Percentiles rank a stretch among this genome's conserved stretches.
Conservation (phyloP, 106 monocot genomes). For the Xerophyta viscosa region DNA sequence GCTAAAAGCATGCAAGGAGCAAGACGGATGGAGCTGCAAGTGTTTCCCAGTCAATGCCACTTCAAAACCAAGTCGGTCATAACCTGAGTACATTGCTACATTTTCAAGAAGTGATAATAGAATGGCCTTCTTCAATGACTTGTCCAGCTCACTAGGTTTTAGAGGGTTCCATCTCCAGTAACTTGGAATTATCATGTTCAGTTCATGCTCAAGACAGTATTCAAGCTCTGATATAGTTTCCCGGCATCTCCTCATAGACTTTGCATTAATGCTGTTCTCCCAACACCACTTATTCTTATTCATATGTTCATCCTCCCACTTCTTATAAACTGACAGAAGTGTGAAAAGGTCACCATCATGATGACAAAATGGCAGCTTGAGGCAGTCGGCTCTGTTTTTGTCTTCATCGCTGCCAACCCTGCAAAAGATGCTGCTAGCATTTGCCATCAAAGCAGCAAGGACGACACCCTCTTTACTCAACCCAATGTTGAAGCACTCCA, state of each 20-base stretch:
- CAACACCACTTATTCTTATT: slow-evolving; percentile 80
- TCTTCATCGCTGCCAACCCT: slow-evolving; percentile 70
- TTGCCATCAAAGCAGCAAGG: slow-evolving; percentile 91
- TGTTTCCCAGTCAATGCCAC: slow-evolving; percentile 72
- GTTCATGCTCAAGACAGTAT: slow-evolving; percentile 55
- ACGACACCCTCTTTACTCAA: slow-evolving; percentile 76
- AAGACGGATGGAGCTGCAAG: slow-evolving; percentile 81
- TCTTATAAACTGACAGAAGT: slow-evolving; percentile 80
- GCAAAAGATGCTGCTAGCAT: slow-evolving; percentile 90
- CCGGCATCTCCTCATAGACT: slow-evolving; percentile 83
- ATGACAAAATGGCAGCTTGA: slow-evolving; percentile 88
- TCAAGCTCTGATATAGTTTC: slow-evolving; percentile 78
- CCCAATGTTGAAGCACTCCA: slow-evolving; percentile 47
- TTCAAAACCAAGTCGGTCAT: slow-evolving; percentile 70
- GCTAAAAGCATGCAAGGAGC: slow-evolving; percentile 65
- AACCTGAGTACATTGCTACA: slow-evolving; percentile 78
- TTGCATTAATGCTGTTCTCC: slow-evolving; percentile 94
- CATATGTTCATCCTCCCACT: slow-evolving; percentile 58
- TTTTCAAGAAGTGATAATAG: slow-evolving; percentile 72
- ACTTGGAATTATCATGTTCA: slow-evolving; percentile 64
- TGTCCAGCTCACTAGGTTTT: slow-evolving; percentile 21
- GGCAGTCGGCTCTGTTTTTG: slow-evolving; percentile 77
- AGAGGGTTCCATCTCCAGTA: slow-evolving; percentile 82
- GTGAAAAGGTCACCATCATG: slow-evolving; percentile 90
- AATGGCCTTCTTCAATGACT: slow-evolving; percentile 56